phyloP scores from a whole-genome alignment of 495 filamentous ascomycete species.

The Talaromyces ruber region DNA sequence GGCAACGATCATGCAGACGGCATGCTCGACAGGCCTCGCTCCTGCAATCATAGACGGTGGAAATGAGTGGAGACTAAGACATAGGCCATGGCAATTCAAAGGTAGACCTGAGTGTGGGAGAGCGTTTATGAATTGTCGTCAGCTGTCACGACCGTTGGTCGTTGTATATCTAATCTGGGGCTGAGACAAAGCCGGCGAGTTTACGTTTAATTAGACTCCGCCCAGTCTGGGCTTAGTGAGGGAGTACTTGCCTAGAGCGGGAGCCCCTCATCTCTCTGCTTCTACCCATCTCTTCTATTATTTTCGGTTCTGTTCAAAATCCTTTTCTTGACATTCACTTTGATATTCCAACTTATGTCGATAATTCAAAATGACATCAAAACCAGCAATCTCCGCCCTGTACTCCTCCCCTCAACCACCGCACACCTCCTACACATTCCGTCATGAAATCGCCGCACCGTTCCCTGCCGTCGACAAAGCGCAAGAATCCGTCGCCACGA shows the following conservation, averaged over 20 bases:
- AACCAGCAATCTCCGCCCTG: conserved; percentile 36
- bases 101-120: neutral
- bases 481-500: conserved; percentile 25
- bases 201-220: neutral
- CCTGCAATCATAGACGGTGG: neutral
- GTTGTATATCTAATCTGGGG: neutral
- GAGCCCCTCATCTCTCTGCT: neutral
- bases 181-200: neutral
- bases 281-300: no score
- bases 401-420: conserved; percentile 46
- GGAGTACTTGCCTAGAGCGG: neutral
- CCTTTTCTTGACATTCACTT: neutral
- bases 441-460: conserved; percentile 31
- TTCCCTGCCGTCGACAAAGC: conserved; percentile 5
- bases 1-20: conserved; percentile 5
- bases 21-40: neutral
- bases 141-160: neutral
- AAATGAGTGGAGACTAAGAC: neutral
- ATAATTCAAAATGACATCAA: neutral
- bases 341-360: neutral
- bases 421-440: conserved; percentile 25
- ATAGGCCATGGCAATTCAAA: neutral
- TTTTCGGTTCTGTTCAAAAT: no score
- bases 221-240: neutral
- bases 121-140: neutral